Base-by-base conservation (phyloP, 495 filamentous ascomycete species). In the Penicillium coprophilum region DNA sequence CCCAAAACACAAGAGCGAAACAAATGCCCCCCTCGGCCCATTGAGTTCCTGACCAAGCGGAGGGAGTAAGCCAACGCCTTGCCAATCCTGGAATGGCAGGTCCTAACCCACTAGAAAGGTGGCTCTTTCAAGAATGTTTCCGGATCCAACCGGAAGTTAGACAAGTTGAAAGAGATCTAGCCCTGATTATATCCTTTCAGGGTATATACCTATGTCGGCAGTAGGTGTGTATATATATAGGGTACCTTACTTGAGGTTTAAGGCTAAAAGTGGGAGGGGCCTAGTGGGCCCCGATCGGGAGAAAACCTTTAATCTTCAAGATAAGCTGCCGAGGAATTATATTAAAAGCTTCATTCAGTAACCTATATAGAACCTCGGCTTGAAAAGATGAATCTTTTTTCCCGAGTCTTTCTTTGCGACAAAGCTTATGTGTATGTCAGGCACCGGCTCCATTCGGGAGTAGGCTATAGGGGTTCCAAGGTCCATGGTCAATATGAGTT, bases 41-140 rank as follows among this genome's bases (percentile, higher is more conserved):
- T 66, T 66, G 57, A 49, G 58, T 40, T 66, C 49, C 45, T 51
- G 49, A 59, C 64, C 47, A 36, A 34, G 46, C 44, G 57, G 52
- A 53, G 45, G 43, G 46, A 46, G 31, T 20, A 45, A 34, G 45
- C 56, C 56, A 59, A 56, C 50, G 49, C 15, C 32, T 31, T 24
- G 47, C 28, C 45, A 47, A 47, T 51, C 28, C 36, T 56, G 59
- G 59, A 59, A 59, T 62, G 59, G 57, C 34, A 46, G 45, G 45
- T 47, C 55, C 49, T 34, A 36, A 38, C 17, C 34, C 51, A 61
- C 43, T 52, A 12, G 19, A 44, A 41, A 40, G 47, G 57, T 58
- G 51, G 57, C 53, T 36, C 19, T 19, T 17, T 27, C 28, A 58
- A 61, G 49, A 61, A 61, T 58, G 50, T 38, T 32, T 57, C 48